phyloP scores from a whole-genome alignment of 257 asterid genomes.

The Gentiana straminea region DNA sequence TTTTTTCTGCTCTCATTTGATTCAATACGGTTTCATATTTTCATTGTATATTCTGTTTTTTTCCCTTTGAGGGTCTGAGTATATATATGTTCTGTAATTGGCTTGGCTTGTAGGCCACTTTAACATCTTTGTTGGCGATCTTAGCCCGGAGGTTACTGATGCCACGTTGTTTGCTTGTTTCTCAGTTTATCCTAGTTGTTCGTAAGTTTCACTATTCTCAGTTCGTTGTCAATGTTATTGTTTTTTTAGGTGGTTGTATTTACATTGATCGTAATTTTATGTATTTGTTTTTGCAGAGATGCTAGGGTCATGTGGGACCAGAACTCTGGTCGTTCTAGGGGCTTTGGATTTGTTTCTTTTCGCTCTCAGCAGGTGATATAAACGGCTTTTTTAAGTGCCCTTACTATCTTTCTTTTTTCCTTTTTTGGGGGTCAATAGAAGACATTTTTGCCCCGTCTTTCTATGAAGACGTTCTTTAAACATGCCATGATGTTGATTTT shows the following conservation, averaged over 20 bases:
- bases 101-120: conserved; percentile 45
- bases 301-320: conserved; percentile 99
- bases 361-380: conserved; percentile 63
- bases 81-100: neutral
- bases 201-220: conserved; percentile 33
- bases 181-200: conserved; percentile 56
- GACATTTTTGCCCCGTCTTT: neutral
- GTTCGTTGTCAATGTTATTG: neutral
- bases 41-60: conserved; percentile 1
- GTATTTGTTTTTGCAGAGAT: conserved; percentile 36
- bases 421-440: neutral
- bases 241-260: neutral
- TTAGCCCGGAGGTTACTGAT: conserved; percentile 92
- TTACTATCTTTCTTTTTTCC: neutral
- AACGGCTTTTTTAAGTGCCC: neutral
- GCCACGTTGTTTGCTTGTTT: conserved; percentile 66
- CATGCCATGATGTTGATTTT: neutral
- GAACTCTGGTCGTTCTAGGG: conserved; percentile 91
- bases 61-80: neutral
- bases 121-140: conserved; percentile 85
- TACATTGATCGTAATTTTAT: neutral
- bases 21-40: conserved; percentile 1
- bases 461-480: neutral
- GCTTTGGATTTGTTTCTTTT: conserved; percentile 84
- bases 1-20: neutral